Conservation (phyloP, 2,329 filamentous ascomycete genomes). For the Ophiocordyceps camponoti-rufipedis region DNA sequence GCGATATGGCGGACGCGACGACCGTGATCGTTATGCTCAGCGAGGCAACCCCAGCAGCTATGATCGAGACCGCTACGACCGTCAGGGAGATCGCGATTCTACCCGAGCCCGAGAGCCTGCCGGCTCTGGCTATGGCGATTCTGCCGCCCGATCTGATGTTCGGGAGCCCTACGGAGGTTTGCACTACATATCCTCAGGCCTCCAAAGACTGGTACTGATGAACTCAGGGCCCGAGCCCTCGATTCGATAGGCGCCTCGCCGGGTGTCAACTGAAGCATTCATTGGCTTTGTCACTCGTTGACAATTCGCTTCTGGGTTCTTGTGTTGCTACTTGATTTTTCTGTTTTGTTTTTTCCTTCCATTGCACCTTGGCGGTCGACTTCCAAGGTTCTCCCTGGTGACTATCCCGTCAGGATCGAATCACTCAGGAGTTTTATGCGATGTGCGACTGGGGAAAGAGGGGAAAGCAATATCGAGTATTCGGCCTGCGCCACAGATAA, state of each 20-base stretch:
- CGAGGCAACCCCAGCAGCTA: constrained; percentile 22
- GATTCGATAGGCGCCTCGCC: constrained; percentile 5
- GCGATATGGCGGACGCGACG: constrained; percentile 24
- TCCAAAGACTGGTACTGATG: constrained; percentile 10
- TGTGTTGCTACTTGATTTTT: constrained; percentile 8
- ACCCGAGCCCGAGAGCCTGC: constrained; percentile 21
- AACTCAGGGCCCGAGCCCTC: constrained; percentile 13
- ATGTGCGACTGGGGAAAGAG: constrained; percentile 18
- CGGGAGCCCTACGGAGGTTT: constrained; percentile 26
- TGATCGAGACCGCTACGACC: constrained; percentile 31
- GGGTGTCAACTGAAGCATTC: constrained; percentile 2
- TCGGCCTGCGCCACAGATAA: constrained; percentile 13
- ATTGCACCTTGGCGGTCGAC: constrained; percentile 10
- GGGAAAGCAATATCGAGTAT: constrained; percentile 15
- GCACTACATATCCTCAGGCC: constrained; percentile 6
- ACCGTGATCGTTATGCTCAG: constrained; percentile 22
- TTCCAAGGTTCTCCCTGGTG: constrained; percentile 12
- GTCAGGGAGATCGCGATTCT: constrained; percentile 21
- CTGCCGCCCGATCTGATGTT: constrained; percentile 21
- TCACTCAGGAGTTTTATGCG: constrained; percentile 17
- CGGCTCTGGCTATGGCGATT: constrained; percentile 20
- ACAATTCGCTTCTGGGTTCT: constrained; percentile 9
- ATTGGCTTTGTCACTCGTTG: constrained; percentile 1
- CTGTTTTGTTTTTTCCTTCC: constrained; percentile 4
- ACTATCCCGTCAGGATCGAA: constrained; percentile 12